These are phyloP conservation scores for Cucumis melo DNA, from an alignment of 306 rosid species.

Conservation along the genomic window DNA sequence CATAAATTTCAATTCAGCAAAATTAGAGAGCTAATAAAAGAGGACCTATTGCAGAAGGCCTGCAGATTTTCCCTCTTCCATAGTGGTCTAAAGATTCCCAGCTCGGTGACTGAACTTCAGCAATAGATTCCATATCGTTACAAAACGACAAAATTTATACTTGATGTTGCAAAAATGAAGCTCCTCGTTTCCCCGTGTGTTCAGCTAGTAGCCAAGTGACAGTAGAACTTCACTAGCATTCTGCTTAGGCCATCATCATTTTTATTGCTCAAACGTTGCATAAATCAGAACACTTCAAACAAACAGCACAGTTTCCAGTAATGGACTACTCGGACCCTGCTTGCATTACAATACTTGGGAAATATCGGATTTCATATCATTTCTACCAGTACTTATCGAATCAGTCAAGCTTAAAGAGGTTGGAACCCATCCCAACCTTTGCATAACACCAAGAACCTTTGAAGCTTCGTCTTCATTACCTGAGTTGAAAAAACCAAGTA, in stretches of 20 bases:
- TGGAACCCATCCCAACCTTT: conserved; percentile 27
- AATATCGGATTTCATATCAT: neutral
- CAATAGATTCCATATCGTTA: neutral
- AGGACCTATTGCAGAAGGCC: neutral
- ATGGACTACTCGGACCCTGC: neutral
- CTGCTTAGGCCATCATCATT: conserved; percentile 7
- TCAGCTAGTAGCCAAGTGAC: neutral
- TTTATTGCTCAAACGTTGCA: neutral
- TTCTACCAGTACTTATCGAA: conserved; percentile 8
- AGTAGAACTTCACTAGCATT: neutral
- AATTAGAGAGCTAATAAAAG: neutral
- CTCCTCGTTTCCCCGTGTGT: neutral
- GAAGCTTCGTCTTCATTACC: conserved; percentile 18
- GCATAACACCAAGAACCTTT: conserved; percentile 19
- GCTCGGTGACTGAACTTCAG: neutral
- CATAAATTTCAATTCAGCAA: neutral
- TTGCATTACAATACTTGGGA: neutral
- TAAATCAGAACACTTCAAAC: neutral
- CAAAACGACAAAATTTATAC: neutral
- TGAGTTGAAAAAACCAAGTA: conserved; percentile 16
- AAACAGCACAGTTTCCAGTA: neutral
- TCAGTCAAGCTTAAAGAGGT: conserved; percentile 14
- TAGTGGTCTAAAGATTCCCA: neutral
- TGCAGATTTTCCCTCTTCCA: neutral
- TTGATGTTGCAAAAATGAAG: neutral